Base-by-base conservation (phyloP, 2,329 filamentous ascomycete genomes). In the Coniochaeta sp. region DNA sequence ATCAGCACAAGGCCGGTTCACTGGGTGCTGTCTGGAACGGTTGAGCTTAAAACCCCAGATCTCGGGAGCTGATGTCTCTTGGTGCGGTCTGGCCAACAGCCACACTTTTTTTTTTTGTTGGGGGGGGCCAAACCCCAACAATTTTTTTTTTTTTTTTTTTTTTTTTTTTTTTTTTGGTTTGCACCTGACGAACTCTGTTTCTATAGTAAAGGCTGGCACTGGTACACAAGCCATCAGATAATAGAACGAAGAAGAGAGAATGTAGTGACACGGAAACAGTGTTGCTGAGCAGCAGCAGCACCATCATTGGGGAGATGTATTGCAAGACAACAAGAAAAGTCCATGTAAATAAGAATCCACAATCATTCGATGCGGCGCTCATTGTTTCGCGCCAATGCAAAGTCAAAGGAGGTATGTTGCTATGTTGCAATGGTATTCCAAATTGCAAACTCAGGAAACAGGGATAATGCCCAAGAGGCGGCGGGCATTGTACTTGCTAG, bases 31-130 rank as follows among this genome's bases (percentile, higher is more conserved):
- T 36, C 32, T 32, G 32, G 47, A 24, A 56, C 30, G 58, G 54
- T 22, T 52, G 55, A 60, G 58, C 58, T 60, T 60, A 54, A 42
- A 55, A 47, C 50, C 58, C 58, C 55, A 57, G 59, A 60, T 58
- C 59, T 54, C 28, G 54, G 34, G 38, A 42, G 30, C 40, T 58
- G 42, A 60, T 26, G 50, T 36, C 14, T 55, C 10, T 22, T 36
- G 54, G 54, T 38, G 28, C n/a, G 28, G 36, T 56, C 52, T 60
- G 59, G 54, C 42, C 34, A 47, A 24, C n/a, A 34, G 34, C 34
- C 54, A 38, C 54, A 56, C 19, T 10, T 7, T 32, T 34, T n/a
- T n/a, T n/a, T n/a, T n/a, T n/a, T n/a, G n/a, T n/a, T n/a, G n/a
- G n/a, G n/a, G n/a, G n/a, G n/a, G n/a, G n/a, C n/a, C n/a, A n/a